These are phyloP conservation scores for Xylaria sp. DNA, from an alignment of 495 filamentous ascomycete species.

Conservation along the genomic window DNA sequence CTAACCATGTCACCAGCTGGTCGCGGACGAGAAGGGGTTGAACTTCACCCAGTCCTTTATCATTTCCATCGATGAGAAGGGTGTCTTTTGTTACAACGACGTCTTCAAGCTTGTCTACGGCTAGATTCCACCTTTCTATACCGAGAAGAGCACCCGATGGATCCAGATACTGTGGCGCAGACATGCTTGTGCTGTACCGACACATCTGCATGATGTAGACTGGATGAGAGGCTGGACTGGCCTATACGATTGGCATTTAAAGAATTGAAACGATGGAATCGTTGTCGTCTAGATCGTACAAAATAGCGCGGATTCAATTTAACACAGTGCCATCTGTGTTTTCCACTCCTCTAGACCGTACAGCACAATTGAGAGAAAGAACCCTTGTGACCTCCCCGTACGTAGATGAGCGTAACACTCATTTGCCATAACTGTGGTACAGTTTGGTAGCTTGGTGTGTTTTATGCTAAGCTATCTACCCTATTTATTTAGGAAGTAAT, in stretches of 20 bases:
- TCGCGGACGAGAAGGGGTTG: slow-evolving; percentile 74
- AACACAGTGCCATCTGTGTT: not conserved
- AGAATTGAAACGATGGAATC: slow-evolving; percentile 46
- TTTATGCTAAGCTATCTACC: not conserved
- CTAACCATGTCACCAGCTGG: slow-evolving; percentile 22
- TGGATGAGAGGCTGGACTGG: not conserved
- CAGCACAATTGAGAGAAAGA: not conserved
- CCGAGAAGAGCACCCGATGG: not conserved
- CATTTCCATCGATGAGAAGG: slow-evolving; percentile 67
- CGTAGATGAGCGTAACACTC: not conserved
- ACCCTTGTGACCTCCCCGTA: not conserved
- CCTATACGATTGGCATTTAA: not conserved
- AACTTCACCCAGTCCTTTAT: slow-evolving; percentile 86
- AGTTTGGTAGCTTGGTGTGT: too few relatives aligned
- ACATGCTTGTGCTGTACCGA: not conserved
- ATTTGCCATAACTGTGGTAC: not conserved
- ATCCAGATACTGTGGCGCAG: not conserved
- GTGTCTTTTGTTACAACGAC: slow-evolving; percentile 86
- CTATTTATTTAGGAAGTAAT: not conserved
- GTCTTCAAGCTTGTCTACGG: slow-evolving; percentile 83
- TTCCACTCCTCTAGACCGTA: not conserved
- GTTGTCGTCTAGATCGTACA: slow-evolving; percentile 48
- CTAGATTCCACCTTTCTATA: slow-evolving; percentile 26
- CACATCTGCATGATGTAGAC: slow-evolving; percentile 12
- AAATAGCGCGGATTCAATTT: slow-evolving; percentile 14